Conservation (phyloP, 2,329 filamentous ascomycete species). For the Chaetomium sp. region DNA sequence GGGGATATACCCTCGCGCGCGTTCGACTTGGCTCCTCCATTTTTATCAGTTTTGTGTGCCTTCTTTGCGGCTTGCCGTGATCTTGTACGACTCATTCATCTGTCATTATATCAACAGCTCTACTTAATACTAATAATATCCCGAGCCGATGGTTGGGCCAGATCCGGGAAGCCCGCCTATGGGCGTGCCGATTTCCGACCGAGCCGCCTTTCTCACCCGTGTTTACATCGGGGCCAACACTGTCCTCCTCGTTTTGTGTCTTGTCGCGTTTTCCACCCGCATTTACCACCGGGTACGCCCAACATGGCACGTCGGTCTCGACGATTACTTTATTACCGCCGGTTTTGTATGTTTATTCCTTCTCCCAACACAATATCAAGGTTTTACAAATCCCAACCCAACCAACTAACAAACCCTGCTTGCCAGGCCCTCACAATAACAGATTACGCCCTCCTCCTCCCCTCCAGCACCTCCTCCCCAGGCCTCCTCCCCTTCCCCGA, state of each 20-base stretch:
- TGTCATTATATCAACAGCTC: too few species aligned
- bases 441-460: conserved; percentile 18
- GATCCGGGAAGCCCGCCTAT: too few species aligned
- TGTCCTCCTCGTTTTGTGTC: conserved; percentile 8
- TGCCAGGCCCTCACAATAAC: conserved; percentile 17
- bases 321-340: conserved; percentile 18
- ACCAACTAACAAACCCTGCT: neutral
- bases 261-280: conserved; percentile 15
- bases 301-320: conserved; percentile 18
- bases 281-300: conserved; percentile 19
- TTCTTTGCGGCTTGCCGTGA: too few species aligned
- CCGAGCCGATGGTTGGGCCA: too few species aligned
- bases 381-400: neutral
- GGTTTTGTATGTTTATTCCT: conserved; percentile 21
- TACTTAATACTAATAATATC: too few species aligned
- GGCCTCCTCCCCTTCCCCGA: conserved; percentile 10
- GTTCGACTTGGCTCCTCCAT: too few species aligned
- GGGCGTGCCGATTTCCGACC: conserved; percentile 7
- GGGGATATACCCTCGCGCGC: too few species aligned
- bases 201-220: conserved; percentile 14
- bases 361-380: too few species aligned
- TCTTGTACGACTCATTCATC: too few species aligned
- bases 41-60: too few species aligned
- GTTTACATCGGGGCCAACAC: conserved; percentile 15
- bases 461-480: conserved; percentile 6